Evolutionary conservation across 345 rosid species (phyloP), one percentile per base, ranked within the genome.

Genomic region (Moricandia moricandioides): DNA sequence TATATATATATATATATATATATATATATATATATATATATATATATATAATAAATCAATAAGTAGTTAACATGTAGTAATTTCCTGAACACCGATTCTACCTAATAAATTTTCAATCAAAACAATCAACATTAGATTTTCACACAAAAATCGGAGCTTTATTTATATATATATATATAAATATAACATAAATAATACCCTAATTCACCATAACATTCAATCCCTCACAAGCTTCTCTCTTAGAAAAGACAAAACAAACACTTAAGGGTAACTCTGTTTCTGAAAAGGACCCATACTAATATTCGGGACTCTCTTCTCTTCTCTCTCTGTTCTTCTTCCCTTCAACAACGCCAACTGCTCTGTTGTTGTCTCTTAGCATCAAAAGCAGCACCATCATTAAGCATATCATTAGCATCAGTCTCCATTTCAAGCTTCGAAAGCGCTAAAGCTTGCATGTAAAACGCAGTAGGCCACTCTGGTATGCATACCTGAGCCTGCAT

Each of bases 401-500:
- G 92, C 99, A 94, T 94, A 82, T 91, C 99, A 64, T 86, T 91
- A 12, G 97, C 99, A 70, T 94, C 99, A 1, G 84, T 87, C 81
- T 92, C 96, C 99, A 94, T 94, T 75, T 92, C 97, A 12, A 92
- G 96, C 86, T 92, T 92, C 2, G 90, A 90, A 17, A 94, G 93
- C n/a, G 99, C 99, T 57, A 94, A 86, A 45, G 99, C 96, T 78
- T 94, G 99, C 85, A 92, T 65, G 82, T 94, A 94, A 85, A 94
- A 94, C 13, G 99, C 99, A 9, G 97, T 90, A 6, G 96, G 96
- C 97, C 97, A 94, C 79, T 94, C 97, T 0, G 97, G 97, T 57
- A 82, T 70, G 86, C 97, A 92, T 30, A 90, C 93, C 62, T 94
- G 98, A 57, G 98, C 97, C 77, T 94, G 99, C 99, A 94, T 92